A percentile compares a stretch with the other conserved stretches of the same genome.
phyloP scores from a whole-genome alignment of 345 rosid genomes.

The Firmiana major region DNA sequence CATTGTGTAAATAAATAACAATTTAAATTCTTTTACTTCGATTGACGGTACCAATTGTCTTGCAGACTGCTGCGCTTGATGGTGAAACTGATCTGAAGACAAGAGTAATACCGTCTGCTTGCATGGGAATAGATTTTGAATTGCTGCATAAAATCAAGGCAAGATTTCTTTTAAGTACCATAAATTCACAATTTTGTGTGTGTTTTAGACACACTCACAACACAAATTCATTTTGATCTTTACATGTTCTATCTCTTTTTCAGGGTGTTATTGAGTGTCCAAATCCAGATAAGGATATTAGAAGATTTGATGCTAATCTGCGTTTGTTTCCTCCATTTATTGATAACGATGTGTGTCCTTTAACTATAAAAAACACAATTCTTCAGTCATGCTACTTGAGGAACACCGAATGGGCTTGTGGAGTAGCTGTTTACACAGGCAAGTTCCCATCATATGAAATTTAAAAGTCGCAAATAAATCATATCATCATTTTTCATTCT shows the following conservation, averaged over 20 bases:
- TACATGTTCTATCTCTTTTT: constrained; percentile 14
- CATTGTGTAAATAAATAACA: background rate
- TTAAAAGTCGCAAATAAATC: constrained; percentile 8
- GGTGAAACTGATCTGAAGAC: constrained; percentile 99
- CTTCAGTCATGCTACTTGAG: constrained; percentile 97
- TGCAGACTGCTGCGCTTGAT: constrained; percentile 92
- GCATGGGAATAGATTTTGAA: constrained; percentile 85
- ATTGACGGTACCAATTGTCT: background rate
- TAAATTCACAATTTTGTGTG: background rate
- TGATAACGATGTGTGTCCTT: constrained; percentile 89
- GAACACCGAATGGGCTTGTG: constrained; percentile 99
- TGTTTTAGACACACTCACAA: background rate
- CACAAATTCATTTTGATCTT: constrained; percentile 1
- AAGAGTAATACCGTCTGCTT: constrained; percentile 81
- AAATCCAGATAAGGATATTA: constrained; percentile 86
- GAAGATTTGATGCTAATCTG: constrained; percentile 96
- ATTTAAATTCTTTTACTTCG: background rate
- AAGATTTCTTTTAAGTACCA: constrained; percentile 19
- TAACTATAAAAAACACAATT: constrained; percentile 87
- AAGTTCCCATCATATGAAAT: constrained; percentile 24
- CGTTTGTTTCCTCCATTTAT: constrained; percentile 95
- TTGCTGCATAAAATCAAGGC: constrained; percentile 94
- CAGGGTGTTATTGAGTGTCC: constrained; percentile 99
- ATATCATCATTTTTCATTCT: constrained; percentile 2
- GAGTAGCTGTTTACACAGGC: constrained; percentile 96